phyloP scores from a whole-genome alignment of 306 rosid species.

The Gastrolobium bilobum region DNA sequence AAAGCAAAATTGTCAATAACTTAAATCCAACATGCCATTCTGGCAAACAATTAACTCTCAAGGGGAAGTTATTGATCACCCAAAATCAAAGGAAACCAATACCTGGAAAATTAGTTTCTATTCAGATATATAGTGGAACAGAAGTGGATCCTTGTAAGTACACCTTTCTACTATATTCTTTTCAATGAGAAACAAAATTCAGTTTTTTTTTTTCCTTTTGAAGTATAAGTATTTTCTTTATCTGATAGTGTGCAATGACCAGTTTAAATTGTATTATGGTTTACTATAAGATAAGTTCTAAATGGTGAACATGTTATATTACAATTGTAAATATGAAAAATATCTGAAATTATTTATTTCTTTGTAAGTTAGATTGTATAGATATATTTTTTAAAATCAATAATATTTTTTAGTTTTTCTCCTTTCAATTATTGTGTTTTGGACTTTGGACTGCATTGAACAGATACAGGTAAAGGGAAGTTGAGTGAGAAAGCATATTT shows the following conservation, averaged over 20 bases:
- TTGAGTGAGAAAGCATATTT: conserved; percentile 57
- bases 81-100: conserved; percentile 48
- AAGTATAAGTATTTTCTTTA: neutral
- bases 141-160: conserved; percentile 64
- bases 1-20: conserved; percentile 35
- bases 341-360: no score
- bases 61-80: conserved; percentile 53
- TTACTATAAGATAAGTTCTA: neutral
- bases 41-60: conserved; percentile 40
- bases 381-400: no score
- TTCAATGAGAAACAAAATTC: no score
- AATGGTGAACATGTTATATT: no score
- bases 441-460: conserved; percentile 29
- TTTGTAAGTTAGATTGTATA: no score
- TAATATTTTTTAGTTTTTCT: no score
- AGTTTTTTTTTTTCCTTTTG: neutral
- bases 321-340: no score
- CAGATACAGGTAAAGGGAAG: conserved; percentile 72
- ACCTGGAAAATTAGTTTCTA: conserved; percentile 61
- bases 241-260: no score
- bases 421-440: neutral
- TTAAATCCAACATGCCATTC: conserved; percentile 33
- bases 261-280: neutral
- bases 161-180: neutral
- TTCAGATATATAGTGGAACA: conserved; percentile 71